Evolutionary conservation across 1,284 basidiomycete genomes (phyloP).

Genomic region (Ceratobasidium sp.): DNA sequence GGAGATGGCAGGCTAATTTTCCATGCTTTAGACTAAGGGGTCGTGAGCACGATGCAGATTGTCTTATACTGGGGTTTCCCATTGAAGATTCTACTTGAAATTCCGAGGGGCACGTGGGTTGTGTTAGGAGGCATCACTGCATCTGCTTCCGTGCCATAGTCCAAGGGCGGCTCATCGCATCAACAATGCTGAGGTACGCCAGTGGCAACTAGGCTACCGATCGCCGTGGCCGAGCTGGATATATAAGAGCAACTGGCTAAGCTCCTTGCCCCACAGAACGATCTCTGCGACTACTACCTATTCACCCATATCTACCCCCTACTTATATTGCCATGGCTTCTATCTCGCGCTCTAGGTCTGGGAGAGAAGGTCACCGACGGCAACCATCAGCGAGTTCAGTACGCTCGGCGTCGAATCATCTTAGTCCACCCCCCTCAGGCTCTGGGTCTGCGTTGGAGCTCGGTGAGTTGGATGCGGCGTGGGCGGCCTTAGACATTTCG

Average conservation of each 20-base stretch:
- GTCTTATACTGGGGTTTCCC: no score
- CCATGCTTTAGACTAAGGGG: slow-evolving; percentile 10
- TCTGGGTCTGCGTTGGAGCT: slow-evolving; percentile 32
- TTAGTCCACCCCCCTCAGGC: slow-evolving; percentile 28
- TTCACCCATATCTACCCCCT: slow-evolving; percentile 1
- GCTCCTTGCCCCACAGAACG: neutral
- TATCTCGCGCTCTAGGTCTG: slow-evolving; percentile 28
- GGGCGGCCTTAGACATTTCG: slow-evolving; percentile 40
- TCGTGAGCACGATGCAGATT: slow-evolving; percentile 15
- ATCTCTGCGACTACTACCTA: neutral
- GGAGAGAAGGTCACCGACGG: slow-evolving; percentile 27
- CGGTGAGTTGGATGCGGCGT: slow-evolving; percentile 36
- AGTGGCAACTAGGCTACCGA: slow-evolving; percentile 16
- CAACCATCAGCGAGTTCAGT: slow-evolving; percentile 39
- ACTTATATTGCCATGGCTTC: slow-evolving; percentile 27
- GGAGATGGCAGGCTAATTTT: slow-evolving; percentile 14
- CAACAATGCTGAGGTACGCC: slow-evolving; percentile 18
- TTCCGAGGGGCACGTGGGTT: slow-evolving; percentile 39
- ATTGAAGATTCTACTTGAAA: slow-evolving; percentile 11
- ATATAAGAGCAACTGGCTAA: slow-evolving; percentile 10
- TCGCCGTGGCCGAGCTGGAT: slow-evolving; percentile 5
- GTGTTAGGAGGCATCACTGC: neutral
- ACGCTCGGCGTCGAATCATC: slow-evolving; percentile 35
- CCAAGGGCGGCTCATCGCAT: slow-evolving; percentile 22
- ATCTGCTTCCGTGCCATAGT: slow-evolving; percentile 37